These are phyloP conservation scores for Gossypium turneri DNA, from an alignment of 345 rosid species.

Conservation along the genomic window DNA sequence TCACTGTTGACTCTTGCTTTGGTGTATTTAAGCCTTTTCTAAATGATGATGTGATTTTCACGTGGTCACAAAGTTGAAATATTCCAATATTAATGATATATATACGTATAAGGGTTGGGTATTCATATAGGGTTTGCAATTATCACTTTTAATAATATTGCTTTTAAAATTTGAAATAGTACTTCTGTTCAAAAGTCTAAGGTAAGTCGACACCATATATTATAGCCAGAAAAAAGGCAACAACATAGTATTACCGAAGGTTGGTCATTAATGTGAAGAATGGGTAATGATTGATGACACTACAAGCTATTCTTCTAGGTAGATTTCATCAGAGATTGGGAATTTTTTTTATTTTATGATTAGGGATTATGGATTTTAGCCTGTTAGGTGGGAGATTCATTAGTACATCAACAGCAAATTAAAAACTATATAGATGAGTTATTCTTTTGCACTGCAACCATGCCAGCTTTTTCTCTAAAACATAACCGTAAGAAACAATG, in stretches of 20 bases:
- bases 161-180: too few relatives aligned
- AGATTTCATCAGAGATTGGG: neutral
- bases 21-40: neutral
- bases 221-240: conserved; percentile 3
- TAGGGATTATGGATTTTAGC: neutral
- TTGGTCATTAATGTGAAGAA: neutral
- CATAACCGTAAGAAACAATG: neutral
- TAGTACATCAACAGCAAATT: neutral
- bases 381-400: neutral
- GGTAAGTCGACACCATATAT: too few relatives aligned
- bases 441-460: too few relatives aligned
- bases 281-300: neutral
- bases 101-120: neutral
- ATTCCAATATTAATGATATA: neutral
- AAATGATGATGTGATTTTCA: neutral
- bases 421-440: neutral
- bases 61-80: neutral
- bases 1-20: neutral
- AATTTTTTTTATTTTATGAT: neutral
- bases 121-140: too few relatives aligned
- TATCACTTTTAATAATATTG: too few relatives aligned
- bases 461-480: neutral
- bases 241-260: too few relatives aligned
- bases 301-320: neutral
- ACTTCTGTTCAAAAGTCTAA: too few relatives aligned